Conservation (phyloP, 2,329 filamentous ascomycete genomes). For the Fusarium anthophilum region DNA sequence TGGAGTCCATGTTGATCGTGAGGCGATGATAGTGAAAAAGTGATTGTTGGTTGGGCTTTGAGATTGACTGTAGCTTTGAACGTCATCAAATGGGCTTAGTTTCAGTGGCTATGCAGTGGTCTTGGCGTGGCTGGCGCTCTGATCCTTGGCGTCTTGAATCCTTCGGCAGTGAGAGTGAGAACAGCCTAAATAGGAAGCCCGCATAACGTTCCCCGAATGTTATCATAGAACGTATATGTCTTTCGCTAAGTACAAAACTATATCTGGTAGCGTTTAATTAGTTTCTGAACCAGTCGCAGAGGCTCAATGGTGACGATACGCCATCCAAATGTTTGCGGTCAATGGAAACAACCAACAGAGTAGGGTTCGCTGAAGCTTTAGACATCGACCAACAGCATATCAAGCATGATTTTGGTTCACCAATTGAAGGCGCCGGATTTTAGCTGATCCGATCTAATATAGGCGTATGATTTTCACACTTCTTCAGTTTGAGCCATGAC, state of each 20-base stretch:
- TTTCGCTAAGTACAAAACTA: background rate
- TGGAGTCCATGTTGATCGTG: background rate
- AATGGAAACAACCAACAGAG: too few species aligned
- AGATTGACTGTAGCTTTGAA: background rate
- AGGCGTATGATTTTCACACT: too few species aligned
- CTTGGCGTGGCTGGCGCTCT: background rate
- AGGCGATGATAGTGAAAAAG: background rate
- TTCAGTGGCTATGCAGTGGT: background rate
- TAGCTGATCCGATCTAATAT: background rate
- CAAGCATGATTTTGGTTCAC: background rate
- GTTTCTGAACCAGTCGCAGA: background rate
- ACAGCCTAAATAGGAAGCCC: background rate
- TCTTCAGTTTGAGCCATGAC: background rate
- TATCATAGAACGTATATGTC: background rate
- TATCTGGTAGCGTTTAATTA: background rate
- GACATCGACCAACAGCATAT: background rate
- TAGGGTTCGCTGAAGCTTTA: background rate
- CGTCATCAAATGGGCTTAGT: background rate
- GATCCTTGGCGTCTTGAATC: background rate
- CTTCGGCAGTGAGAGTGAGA: background rate
- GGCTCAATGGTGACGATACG: background rate
- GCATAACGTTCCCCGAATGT: background rate
- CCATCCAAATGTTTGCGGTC: accelerated
- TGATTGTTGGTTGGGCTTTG: background rate
- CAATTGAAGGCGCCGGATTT: background rate